These are phyloP conservation scores for Dysphania ambrosioides DNA, from an alignment of 148 eudicot genomes.

Conservation along the genomic window DNA sequence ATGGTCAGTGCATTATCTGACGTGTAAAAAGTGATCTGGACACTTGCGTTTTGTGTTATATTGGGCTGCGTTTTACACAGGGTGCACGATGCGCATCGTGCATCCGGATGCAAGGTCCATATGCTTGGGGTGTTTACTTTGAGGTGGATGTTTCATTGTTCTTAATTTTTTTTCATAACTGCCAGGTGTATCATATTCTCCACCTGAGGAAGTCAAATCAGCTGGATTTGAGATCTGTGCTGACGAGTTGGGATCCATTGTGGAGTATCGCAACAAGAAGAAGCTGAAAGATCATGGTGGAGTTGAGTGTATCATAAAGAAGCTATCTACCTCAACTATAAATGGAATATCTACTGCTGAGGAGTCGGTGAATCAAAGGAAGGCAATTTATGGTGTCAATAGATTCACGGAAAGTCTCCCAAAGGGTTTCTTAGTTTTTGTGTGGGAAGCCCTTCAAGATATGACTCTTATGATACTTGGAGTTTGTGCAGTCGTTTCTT, in stretches of 20 bases:
- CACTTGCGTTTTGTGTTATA: too few relatives aligned
- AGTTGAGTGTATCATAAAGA: conserved; percentile 53
- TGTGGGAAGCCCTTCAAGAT: conserved; percentile 96
- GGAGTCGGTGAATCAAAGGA: conserved; percentile 44
- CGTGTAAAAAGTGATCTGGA: too few relatives aligned
- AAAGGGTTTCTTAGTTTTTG: conserved; percentile 75
- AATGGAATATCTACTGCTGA: too few relatives aligned
- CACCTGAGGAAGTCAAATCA: conserved; percentile 68
- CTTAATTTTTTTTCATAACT: too few relatives aligned
- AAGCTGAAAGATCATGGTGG: conserved; percentile 75
- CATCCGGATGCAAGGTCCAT: too few relatives aligned
- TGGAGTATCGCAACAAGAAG: conserved; percentile 76
- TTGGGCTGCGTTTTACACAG: too few relatives aligned
- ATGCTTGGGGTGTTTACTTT: too few relatives aligned
- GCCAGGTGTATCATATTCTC: conserved; percentile 58
- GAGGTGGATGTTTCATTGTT: too few relatives aligned
- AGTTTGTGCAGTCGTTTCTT: conserved; percentile 83
- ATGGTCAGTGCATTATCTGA: too few relatives aligned
- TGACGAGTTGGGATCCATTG: conserved; percentile 69
- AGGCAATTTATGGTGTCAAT: conserved; percentile 69
- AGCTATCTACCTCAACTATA: conserved; percentile 60
- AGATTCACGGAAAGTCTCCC: conserved; percentile 65
- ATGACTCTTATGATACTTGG: conserved; percentile 98
- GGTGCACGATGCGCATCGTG: too few relatives aligned
- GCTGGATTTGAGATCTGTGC: conserved; percentile 84